Conservation (phyloP, 2,329 filamentous ascomycete species). For the Curvularia sp. region DNA sequence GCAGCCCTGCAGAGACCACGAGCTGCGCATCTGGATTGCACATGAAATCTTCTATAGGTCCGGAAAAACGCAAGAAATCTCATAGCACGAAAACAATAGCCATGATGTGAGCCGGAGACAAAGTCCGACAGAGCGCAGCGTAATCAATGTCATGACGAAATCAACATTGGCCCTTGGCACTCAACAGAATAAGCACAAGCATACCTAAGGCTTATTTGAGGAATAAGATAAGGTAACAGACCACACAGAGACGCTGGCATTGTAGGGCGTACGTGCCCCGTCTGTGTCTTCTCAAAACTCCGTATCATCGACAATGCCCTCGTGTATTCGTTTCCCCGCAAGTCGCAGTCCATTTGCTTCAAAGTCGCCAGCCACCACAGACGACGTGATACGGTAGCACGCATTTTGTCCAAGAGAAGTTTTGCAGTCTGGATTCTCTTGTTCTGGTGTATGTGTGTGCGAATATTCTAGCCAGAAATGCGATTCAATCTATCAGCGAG, state of each 20-base stretch:
- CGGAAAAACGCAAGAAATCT: not conserved
- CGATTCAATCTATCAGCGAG: conserved; percentile 7
- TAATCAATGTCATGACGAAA: not conserved
- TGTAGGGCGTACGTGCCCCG: not conserved
- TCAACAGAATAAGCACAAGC: conserved; percentile 4
- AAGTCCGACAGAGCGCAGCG: not conserved
- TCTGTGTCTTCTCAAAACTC: not conserved
- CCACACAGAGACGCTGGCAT: not conserved
- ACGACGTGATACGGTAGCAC: not conserved
- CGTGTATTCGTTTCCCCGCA: not conserved
- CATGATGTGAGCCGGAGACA: not conserved
- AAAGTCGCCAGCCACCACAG: not conserved
- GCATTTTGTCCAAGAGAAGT: not conserved
- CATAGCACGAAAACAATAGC: not conserved
- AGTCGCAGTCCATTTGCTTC: not conserved
- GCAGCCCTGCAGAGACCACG: not conserved
- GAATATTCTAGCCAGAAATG: not conserved
- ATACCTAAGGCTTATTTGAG: not conserved
- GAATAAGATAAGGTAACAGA: not conserved
- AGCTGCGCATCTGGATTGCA: not conserved
- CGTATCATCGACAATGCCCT: not conserved
- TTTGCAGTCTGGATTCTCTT: not conserved
- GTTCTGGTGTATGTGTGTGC: not conserved
- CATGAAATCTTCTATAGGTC: not conserved
- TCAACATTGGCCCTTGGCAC: not conserved